These are phyloP conservation scores for Trypanosoma cruzi DNA, from an alignment of 208 protist species.

Conservation along the genomic window DNA sequence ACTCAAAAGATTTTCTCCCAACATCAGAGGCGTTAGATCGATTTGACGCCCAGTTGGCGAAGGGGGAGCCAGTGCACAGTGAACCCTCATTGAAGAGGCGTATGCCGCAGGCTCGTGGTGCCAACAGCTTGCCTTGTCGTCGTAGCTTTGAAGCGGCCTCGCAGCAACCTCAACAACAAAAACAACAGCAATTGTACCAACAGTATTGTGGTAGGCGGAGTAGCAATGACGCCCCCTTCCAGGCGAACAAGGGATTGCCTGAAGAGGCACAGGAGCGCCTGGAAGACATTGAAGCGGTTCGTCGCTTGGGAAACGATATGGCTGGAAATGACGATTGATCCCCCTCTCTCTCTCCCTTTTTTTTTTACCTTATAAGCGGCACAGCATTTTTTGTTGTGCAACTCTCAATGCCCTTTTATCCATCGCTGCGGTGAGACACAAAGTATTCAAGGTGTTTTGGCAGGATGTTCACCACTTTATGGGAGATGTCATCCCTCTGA, in stretches of 20 bases:
- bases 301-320: slow-evolving; percentile 36
- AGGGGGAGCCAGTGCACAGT: slow-evolving; percentile 28
- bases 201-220: background rate
- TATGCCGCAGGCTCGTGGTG: background rate
- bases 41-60: slow-evolving; percentile 50
- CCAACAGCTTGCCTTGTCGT: background rate
- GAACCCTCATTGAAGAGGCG: background rate
- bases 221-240: background rate
- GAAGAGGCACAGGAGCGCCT: slow-evolving; percentile 49
- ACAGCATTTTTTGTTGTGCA: slow-evolving; percentile 7
- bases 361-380: background rate
- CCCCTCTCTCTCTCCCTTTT: slow-evolving; percentile 3
- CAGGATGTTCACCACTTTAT: too few species aligned
- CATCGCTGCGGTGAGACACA: background rate
- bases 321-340: slow-evolving; percentile 29
- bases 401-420: background rate
- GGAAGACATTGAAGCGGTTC: slow-evolving; percentile 66
- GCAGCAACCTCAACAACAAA: slow-evolving; percentile 9
- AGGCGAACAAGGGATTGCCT: background rate
- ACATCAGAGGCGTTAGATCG: slow-evolving; percentile 47
- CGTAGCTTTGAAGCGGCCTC: slow-evolving; percentile 1
- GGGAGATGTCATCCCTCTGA: too few species aligned
- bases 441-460: background rate
- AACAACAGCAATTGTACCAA: slow-evolving; percentile 3
- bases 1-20: slow-evolving; percentile 37